Evolutionary conservation across 2,329 filamentous ascomycete genomes (phyloP).

Genomic region (Sclerotinia minor): DNA sequence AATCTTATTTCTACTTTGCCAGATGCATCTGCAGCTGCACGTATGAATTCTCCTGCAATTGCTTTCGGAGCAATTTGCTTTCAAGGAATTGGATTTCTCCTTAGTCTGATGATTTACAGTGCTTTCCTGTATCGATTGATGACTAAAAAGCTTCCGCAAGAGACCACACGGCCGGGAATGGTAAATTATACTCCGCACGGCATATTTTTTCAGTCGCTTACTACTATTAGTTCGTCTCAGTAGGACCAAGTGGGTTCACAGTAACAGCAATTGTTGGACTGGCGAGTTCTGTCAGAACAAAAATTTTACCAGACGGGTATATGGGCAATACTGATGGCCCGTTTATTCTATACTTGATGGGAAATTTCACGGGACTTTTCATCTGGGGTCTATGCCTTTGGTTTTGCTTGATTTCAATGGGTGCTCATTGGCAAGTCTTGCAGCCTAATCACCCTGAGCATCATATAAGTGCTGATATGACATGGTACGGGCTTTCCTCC

Average conservation of each 20-base stretch:
- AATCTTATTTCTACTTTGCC: slow-evolving; percentile 48
- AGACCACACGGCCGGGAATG: slow-evolving; percentile 75
- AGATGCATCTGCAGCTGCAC: slow-evolving; percentile 41
- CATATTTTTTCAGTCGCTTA: neutral
- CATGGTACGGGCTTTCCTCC: slow-evolving; percentile 58
- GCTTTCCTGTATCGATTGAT: slow-evolving; percentile 84
- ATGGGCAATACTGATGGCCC: slow-evolving; percentile 47
- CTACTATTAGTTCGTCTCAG: slow-evolving; percentile 65
- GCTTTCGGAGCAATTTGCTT: slow-evolving; percentile 52
- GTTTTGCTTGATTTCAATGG: slow-evolving; percentile 81
- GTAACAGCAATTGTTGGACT: slow-evolving; percentile 55
- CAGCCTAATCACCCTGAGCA: slow-evolving; percentile 48
- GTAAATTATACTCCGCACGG: slow-evolving; percentile 39
- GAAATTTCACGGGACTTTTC: slow-evolving; percentile 70
- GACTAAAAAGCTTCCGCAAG: slow-evolving; percentile 80
- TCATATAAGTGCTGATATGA: slow-evolving; percentile 75
- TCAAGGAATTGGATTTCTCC: slow-evolving; percentile 57
- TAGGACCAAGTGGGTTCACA: slow-evolving; percentile 67
- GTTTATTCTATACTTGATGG: slow-evolving; percentile 50
- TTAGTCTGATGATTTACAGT: slow-evolving; percentile 75
- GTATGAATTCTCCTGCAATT: slow-evolving; percentile 49
- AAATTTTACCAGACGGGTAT: slow-evolving; percentile 49
- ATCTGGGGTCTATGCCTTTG: slow-evolving; percentile 80
- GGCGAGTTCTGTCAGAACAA: slow-evolving; percentile 30
- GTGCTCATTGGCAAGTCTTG: slow-evolving; percentile 70